Evolutionary conservation across 2,329 filamentous ascomycete genomes (phyloP).

Genomic region (Fusarium fracticaudum): DNA sequence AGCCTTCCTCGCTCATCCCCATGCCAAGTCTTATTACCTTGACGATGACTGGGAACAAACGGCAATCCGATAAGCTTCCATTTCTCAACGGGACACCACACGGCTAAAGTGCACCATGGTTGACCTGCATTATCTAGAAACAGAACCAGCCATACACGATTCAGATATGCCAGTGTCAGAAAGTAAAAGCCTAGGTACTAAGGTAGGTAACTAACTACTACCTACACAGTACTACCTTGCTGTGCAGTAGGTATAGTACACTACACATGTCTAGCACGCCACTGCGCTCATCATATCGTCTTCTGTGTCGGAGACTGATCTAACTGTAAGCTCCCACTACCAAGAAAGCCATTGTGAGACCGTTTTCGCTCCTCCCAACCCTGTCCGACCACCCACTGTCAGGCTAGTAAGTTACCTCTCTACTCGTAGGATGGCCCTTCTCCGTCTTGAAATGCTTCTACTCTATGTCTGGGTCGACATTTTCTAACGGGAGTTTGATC

Average conservation of each 20-base stretch:
- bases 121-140: constrained; percentile 34
- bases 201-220: background rate
- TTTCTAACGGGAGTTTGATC: constrained; percentile 17
- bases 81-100: constrained; percentile 5
- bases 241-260: background rate
- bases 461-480: constrained; percentile 18
- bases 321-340: background rate
- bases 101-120: constrained; percentile 14
- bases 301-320: background rate
- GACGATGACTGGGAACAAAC: constrained; percentile 1
- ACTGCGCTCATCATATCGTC: constrained; percentile 23
- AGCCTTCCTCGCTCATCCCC: background rate
- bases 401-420: background rate
- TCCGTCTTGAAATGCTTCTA: constrained; percentile 2
- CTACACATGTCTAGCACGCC: constrained; percentile 20
- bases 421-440: background rate
- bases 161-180: constrained; percentile 10
- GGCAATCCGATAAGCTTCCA: constrained; percentile 11
- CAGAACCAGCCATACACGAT: constrained; percentile 20
- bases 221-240: background rate
- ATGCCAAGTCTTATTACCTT: background rate
- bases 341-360: constrained; percentile 29
- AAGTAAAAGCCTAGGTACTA: constrained; percentile 8
- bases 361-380: background rate
- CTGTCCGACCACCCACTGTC: background rate